Conservation (phyloP, 2,329 filamentous ascomycete genomes). For the Clarireedia paspali region DNA sequence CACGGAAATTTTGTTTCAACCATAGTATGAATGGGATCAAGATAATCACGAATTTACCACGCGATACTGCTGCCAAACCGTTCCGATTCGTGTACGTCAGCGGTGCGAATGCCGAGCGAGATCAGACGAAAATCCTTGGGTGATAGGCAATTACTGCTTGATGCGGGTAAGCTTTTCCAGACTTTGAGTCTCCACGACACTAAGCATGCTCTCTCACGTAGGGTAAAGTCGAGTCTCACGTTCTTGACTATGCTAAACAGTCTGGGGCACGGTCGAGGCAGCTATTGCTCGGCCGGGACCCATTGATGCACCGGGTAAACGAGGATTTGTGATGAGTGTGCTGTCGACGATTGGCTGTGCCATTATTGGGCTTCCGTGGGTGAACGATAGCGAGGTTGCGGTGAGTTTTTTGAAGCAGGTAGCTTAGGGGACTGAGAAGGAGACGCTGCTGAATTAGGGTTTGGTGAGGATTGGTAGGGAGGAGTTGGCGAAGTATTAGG, state of each 20-base stretch:
- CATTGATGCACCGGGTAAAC: conserved; percentile 29
- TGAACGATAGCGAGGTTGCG: conserved; percentile 33
- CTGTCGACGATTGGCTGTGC: background rate
- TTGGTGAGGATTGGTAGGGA: background rate
- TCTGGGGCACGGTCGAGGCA: conserved; percentile 33
- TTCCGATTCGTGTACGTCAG: conserved; percentile 44
- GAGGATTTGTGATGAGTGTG: too few relatives aligned
- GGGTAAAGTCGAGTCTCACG: conserved; percentile 39
- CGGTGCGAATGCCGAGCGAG: conserved; percentile 36
- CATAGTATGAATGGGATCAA: conserved; percentile 31
- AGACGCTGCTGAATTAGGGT: background rate
- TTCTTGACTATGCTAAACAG: conserved; percentile 35
- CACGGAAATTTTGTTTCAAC: conserved; percentile 35
- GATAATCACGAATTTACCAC: conserved; percentile 24
- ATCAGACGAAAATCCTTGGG: conserved; percentile 36
- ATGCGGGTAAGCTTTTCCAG: conserved; percentile 37
- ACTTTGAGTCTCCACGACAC: background rate
- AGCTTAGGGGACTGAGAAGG: background rate
- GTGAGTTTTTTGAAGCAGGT: conserved; percentile 37
- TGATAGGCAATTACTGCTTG: conserved; percentile 34
- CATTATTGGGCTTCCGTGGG: conserved; percentile 28
- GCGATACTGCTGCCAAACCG: conserved; percentile 26
- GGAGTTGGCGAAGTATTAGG: background rate
- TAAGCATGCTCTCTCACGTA: conserved; percentile 16
- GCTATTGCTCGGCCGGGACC: conserved; percentile 37